phyloP scores from a whole-genome alignment of 2,329 filamentous ascomycete genomes.

The Sphaceloma murrayae region DNA sequence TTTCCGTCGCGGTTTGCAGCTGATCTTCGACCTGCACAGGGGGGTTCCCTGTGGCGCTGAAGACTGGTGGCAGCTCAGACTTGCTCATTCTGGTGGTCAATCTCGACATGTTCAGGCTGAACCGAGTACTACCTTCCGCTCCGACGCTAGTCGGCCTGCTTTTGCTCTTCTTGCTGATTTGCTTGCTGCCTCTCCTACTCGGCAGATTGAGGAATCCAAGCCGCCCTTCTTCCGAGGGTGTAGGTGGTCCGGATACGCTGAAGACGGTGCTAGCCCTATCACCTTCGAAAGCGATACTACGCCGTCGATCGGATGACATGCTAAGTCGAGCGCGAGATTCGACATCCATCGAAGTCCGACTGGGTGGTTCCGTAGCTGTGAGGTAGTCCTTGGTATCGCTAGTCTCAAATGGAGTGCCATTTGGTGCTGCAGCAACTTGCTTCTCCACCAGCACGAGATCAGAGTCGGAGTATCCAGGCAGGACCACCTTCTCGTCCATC shows the following conservation, averaged over 20 bases:
- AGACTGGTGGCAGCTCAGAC: conserved; percentile 7
- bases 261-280: conserved; percentile 23
- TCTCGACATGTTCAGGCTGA: conserved; percentile 34
- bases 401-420: conserved; percentile 7
- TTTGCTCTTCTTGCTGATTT: conserved; percentile 27
- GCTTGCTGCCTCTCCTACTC: conserved; percentile 24
- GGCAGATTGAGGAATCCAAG: conserved; percentile 25
- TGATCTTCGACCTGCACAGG: conserved; percentile 24
- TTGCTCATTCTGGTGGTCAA: conserved; percentile 35
- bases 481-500: conserved; percentile 17
- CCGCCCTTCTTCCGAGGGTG: conserved; percentile 35
- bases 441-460: conserved; percentile 19
- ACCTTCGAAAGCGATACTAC: conserved; percentile 35
- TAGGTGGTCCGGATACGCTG: conserved; percentile 29
- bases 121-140: conserved; percentile 25
- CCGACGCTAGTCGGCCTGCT: conserved; percentile 33
- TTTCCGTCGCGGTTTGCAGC: neutral
- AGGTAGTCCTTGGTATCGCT: conserved; percentile 10
- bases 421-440: conserved; percentile 16
- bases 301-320: conserved; percentile 30
- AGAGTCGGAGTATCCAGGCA: conserved; percentile 14
- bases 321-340: conserved; percentile 27
- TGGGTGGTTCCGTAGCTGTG: conserved; percentile 20
- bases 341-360: conserved; percentile 26
- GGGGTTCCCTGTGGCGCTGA: conserved; percentile 24